These are phyloP conservation scores for Trichoderma erinaceum DNA, from an alignment of 495 filamentous ascomycete species.

Conservation along the genomic window DNA sequence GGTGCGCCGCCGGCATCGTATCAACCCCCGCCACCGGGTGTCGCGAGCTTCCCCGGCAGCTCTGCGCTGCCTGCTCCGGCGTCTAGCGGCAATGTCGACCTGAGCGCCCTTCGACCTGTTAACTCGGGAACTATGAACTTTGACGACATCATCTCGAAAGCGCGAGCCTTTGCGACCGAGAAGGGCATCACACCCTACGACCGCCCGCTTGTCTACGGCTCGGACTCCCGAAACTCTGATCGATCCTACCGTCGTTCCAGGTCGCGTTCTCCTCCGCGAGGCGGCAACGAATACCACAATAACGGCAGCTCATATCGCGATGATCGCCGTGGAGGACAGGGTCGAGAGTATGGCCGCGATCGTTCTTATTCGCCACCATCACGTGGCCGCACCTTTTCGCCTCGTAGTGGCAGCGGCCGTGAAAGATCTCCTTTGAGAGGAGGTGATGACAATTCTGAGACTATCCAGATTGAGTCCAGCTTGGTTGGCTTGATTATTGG, in stretches of 20 bases:
- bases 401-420: slow-evolving; percentile 37
- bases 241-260: slow-evolving; percentile 54
- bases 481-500: slow-evolving; percentile 82
- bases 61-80: slow-evolving; percentile 61
- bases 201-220: slow-evolving; percentile 34
- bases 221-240: slow-evolving; percentile 35
- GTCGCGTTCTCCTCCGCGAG: slow-evolving; percentile 58
- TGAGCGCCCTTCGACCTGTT: slow-evolving; percentile 67
- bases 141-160: slow-evolving; percentile 66
- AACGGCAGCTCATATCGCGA: slow-evolving; percentile 70
- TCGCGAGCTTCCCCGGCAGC: slow-evolving; percentile 27
- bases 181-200: slow-evolving; percentile 56
- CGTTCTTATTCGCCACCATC: slow-evolving; percentile 56
- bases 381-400: slow-evolving; percentile 47
- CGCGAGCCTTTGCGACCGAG: slow-evolving; percentile 63
- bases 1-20: slow-evolving; percentile 35
- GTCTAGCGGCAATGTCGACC: slow-evolving; percentile 61
- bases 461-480: slow-evolving; percentile 67
- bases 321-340: slow-evolving; percentile 53
- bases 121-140: slow-evolving; percentile 68
- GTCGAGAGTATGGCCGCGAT: slow-evolving; percentile 54
- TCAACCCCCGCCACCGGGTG: slow-evolving; percentile 36
- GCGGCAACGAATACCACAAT: slow-evolving; percentile 59
- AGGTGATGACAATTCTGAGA: slow-evolving; percentile 59
- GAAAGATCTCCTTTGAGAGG: slow-evolving; percentile 51